These are phyloP conservation scores for Mastigamoeba balamuthi DNA, from an alignment of 78 protist species.

Conservation along the genomic window DNA sequence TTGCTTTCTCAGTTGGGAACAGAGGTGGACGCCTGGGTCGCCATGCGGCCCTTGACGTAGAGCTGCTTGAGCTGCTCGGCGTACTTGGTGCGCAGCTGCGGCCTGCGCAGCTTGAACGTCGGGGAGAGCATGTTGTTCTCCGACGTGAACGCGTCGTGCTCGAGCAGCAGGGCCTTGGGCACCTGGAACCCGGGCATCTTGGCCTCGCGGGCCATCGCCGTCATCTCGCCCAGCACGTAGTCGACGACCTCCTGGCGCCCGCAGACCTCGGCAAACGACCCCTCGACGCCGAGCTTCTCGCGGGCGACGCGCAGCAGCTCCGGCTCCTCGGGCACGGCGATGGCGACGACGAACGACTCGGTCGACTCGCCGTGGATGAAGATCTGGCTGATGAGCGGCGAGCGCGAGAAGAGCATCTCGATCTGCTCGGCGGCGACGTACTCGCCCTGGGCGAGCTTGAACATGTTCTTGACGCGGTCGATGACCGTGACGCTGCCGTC, in stretches of 20 bases:
- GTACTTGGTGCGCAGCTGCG: conserved; percentile 25
- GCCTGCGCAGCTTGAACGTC: conserved; percentile 68
- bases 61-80: conserved; percentile 13
- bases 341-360: conserved; percentile 47
- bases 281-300: background rate
- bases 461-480: conserved; percentile 89
- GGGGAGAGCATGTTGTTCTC: conserved; percentile 66
- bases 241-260: conserved; percentile 10
- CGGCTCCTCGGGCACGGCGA: conserved; percentile 50
- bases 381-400: conserved; percentile 14
- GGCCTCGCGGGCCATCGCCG: conserved; percentile 19
- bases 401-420: conserved; percentile 34
- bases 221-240: conserved; percentile 25
- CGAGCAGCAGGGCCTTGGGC: conserved; percentile 33
- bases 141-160: conserved; percentile 30
- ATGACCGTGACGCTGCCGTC: conserved; percentile 69
- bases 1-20: too few species aligned
- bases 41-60: too few species aligned
- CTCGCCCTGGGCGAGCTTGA: conserved; percentile 93
- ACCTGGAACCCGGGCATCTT: conserved; percentile 44
- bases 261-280: too few species aligned
- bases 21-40: too few species aligned
- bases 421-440: conserved; percentile 83
- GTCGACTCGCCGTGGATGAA: conserved; percentile 60
- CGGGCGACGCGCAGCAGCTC: conserved; percentile 2